Base-by-base conservation (phyloP, 345 rosid genomes). In the Fremontodendron californicum region DNA sequence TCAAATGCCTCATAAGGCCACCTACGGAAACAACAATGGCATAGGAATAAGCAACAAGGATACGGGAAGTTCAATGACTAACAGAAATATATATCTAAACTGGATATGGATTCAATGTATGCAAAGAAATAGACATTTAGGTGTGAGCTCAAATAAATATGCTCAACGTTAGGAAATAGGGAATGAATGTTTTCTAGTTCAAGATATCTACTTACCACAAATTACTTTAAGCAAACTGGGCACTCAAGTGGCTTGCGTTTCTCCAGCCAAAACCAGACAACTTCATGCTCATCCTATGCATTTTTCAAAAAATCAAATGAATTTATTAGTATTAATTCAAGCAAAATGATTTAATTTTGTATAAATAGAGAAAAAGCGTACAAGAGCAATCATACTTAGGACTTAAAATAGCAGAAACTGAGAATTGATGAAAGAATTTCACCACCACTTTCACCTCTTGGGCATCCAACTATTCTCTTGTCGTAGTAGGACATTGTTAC, bases 201-300 rank as follows among this genome's bases (percentile, higher is more conserved):
- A 43, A 83, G 80, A 25, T 39, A 68, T 78, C 66, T 25, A 79
- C 90, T 88, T 81, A 94, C 97, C 91, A 85, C 88, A 80, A 94
- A 94, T 83, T 88, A 83, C 80, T 94, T 98, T 6, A 90, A 39
- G 82, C 98, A 93, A 64, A 91, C 97, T 1, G 94, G 93, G 79
- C 98, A 94, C 75, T 93, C 95, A 68, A 82, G 81, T 10, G 90
- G 86, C 87, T 89, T 87, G 85, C 89, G 95, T 82, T 93, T 93
- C 87, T 89, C 88, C 85, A 93, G 87, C 98, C 97, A 91, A 87
- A 94, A 94, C 97, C 97, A 93, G 45, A 93, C 94, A 72, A 94
- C 95, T 70, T 94, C 97, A 77, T 94, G 98, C 79, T 93, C 97
- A 39, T 91, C 97, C 88, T 93, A 97, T 94, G 80, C 76, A 75